These are phyloP conservation scores for Camillea tinctor DNA, from an alignment of 2,329 filamentous ascomycete genomes.

Conservation along the genomic window DNA sequence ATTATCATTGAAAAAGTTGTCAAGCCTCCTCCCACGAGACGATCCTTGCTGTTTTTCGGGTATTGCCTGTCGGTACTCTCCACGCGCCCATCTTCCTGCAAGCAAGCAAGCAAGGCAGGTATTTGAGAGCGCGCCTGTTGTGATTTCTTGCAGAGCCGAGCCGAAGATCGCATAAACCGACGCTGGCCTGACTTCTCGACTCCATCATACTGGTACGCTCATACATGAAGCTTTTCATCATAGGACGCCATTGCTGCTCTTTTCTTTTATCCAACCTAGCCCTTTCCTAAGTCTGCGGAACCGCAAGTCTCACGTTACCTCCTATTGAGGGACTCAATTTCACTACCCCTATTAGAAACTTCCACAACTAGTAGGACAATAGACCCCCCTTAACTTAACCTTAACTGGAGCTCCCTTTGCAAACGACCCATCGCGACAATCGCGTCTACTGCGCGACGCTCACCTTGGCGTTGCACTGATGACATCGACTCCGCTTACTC, in stretches of 20 bases:
- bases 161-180: not conserved
- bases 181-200: not conserved
- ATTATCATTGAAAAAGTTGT: not conserved
- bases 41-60: not conserved
- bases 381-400: not conserved
- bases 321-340: too few species aligned
- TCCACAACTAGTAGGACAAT: not conserved
- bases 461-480: constrained; percentile 20
- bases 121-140: not conserved
- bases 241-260: too few species aligned
- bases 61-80: not conserved
- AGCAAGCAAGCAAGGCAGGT: not conserved
- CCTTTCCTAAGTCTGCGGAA: too few species aligned
- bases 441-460: constrained; percentile 9
- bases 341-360: not conserved
- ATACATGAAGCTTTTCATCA: not conserved
- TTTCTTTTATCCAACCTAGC: too few species aligned
- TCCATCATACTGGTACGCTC: not conserved
- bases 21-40: not conserved
- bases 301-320: too few species aligned
- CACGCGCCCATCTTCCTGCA: not conserved
- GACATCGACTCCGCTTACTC: constrained; percentile 23
- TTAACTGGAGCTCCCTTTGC: not conserved
- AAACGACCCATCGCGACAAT: not conserved
- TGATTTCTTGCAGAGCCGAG: not conserved